These are phyloP conservation scores for Speleostelium caveatum DNA, from an alignment of 78 protist genomes.

Conservation along the genomic window DNA sequence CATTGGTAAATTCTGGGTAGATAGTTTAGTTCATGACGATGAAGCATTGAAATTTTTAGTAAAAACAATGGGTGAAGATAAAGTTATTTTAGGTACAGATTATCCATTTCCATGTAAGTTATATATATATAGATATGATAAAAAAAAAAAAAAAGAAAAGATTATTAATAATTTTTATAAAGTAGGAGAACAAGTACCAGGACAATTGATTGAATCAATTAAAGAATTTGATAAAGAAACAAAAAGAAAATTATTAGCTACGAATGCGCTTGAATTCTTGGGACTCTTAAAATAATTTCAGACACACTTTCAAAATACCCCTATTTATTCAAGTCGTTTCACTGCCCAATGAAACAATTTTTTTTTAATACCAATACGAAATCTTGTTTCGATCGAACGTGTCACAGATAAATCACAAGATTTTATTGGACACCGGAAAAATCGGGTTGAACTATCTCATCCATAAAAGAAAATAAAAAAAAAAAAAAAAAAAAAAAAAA, in stretches of 20 bases:
- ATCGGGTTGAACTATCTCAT: too few species aligned
- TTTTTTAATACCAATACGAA: too few species aligned
- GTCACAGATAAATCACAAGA: too few species aligned
- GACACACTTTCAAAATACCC: not conserved
- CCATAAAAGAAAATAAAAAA: too few species aligned
- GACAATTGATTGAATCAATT: conserved; percentile 78
- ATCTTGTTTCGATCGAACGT: too few species aligned
- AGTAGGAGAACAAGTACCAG: conserved; percentile 93
- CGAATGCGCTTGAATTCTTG: conserved; percentile 72
- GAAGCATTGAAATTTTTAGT: conserved; percentile 84
- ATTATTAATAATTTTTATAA: conserved; percentile 21
- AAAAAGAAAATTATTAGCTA: conserved; percentile 45
- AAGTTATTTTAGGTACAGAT: conserved; percentile 89
- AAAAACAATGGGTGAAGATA: conserved; percentile 81
- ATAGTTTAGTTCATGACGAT: conserved; percentile 91
- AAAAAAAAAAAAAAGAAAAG: too few species aligned
- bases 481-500: too few species aligned
- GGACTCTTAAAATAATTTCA: conserved; percentile 50
- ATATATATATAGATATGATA: not conserved
- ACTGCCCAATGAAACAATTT: too few species aligned
- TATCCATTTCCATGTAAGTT: conserved; percentile 86
- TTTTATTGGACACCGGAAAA: too few species aligned
- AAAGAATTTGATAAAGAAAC: conserved; percentile 31
- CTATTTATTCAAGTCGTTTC: too few species aligned
- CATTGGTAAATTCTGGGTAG: conserved; percentile 90